phyloP scores from a whole-genome alignment of 2,329 filamentous ascomycete species.

The Nothophaeocryptopus gaeumannii region DNA sequence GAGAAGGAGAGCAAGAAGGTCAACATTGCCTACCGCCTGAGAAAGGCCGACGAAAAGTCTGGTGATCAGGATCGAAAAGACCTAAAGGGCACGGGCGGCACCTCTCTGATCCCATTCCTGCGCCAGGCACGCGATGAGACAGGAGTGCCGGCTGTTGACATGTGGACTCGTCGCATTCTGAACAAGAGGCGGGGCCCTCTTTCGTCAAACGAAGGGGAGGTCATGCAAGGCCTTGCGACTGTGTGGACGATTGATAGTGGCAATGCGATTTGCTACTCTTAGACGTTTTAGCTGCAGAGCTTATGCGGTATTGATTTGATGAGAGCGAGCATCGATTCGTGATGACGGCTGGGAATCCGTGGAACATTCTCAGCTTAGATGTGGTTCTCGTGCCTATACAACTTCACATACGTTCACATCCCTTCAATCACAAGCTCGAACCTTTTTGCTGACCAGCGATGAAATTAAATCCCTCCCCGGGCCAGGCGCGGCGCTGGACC shows the following conservation, averaged over 20 bases:
- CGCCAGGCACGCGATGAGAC: conserved; percentile 97
- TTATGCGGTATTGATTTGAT: neutral
- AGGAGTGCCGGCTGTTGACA: conserved; percentile 78
- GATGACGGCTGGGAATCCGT: too few relatives aligned
- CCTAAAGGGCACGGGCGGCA: conserved; percentile 87
- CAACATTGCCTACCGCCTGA: conserved; percentile 24
- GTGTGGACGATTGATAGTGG: conserved; percentile 86
- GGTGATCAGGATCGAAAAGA: conserved; percentile 53
- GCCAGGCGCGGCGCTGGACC: too few relatives aligned
- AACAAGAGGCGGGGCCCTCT: conserved; percentile 44
- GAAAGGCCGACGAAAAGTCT: conserved; percentile 31
- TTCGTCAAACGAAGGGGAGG: conserved; percentile 13
- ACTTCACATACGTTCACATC: too few relatives aligned
- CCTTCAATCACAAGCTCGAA: too few relatives aligned
- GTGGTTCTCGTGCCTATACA: too few relatives aligned
- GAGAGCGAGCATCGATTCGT: neutral
- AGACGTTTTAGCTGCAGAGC: conserved; percentile 37
- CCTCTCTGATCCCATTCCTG: conserved; percentile 88
- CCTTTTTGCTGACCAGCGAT: too few relatives aligned
- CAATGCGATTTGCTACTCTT: conserved; percentile 37
- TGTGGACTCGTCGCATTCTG: conserved; percentile 59
- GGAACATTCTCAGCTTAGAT: too few relatives aligned
- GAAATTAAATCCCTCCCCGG: too few relatives aligned
- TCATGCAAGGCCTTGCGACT: conserved; percentile 67
- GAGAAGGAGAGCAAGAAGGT: conserved; percentile 47